Base-by-base conservation (phyloP, 768 basidiomycete genomes). In the Boletus vermiculosoides region DNA sequence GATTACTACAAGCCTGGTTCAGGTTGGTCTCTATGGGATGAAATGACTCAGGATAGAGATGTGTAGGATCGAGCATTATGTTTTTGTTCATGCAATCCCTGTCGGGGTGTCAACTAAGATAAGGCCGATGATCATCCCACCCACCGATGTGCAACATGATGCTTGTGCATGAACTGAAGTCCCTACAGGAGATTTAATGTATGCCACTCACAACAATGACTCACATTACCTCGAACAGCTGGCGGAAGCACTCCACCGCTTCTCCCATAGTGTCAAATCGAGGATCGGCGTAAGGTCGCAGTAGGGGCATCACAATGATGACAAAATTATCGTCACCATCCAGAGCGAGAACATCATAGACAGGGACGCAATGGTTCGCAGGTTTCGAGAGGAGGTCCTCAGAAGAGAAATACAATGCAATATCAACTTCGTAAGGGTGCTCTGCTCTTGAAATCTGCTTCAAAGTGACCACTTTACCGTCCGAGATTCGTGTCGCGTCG, bases 161-260 rank as follows among this genome's bases (percentile, higher is more conserved):
- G 62, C 5, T 65, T 12, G 37, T 78, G 76, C 63, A 77, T 71
- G 46, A 74, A 77, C 20, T 64, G 60, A 0, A 77, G 47, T 2
- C 73, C 73, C 74, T 75, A 20, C 1, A 18, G n/a, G 22, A 18
- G 0, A 1, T 44, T 51, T 20, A 54, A 34, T 15, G 45, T 9
- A 12, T 31, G 16, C 11, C 4, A 7, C 11, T 0, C 23, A 53
- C 4, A 23, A 52, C 1, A 13, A 5, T n/a, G n/a, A 18, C 7
- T 20, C 13, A 18, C 10, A 3, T 58, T 45, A 72, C 69, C 63
- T 71, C 72, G 13, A 73, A 71, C n/a, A 72, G 36, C 40, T 73
- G 67, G 13, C 56, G 56, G 5, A 71, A 62, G n/a, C 66, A 73
- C 1, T 70, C 67, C 4, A 73, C 49, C 2, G 5, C 52, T 23